Evolutionary conservation across 306 rosid species (phyloP), one percentile per base, ranked within the genome.

Genomic region (Cicer yamashitae): DNA sequence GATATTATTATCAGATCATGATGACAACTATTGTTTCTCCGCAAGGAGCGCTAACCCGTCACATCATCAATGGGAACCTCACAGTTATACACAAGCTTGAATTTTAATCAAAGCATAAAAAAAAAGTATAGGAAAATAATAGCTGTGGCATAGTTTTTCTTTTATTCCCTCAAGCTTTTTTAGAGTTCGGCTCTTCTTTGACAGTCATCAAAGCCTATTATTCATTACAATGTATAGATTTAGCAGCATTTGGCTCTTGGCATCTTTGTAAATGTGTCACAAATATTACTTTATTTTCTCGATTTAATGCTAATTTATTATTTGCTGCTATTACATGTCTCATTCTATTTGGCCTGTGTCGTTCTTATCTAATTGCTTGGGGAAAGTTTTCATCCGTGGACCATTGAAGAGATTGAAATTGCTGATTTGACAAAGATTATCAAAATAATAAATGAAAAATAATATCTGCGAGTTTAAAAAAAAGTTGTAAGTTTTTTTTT

Each of bases 1-100:
- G 85, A 83, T 30, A 30, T 74, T 70, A 78, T 67, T 30, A 30
- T 46, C 81, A 71, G 50, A 79, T 79, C 30, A 14, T 51, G 56
- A 41, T 43, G 87, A 82, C 83, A 70, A 83, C 73, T 88, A 86
- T 90, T 90, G 84, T 87, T 90, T 86, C 77, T 83, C 89, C 87
- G 66, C 80, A 79, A 86, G 87, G 96, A 90, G 79, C 84, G 73
- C 94, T 90, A 84, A 88, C 84, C 84, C 41, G 13, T 47, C 82
- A 79, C 88, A 79, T 70, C 76, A 72, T 75, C 65, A 10, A 80
- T 25, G 85, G 88, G 79, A 82, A 76, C 81, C 89, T 82, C 84
- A 87, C 86, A 84, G 86, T 66, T 85, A 86, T 72, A 87, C 83
- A 70, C n/a, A 73, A 79, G 59, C 77, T 83, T 78, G 76, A 83